Base-by-base conservation (phyloP, 306 rosid genomes). In the Pyrus pyrifolia region DNA sequence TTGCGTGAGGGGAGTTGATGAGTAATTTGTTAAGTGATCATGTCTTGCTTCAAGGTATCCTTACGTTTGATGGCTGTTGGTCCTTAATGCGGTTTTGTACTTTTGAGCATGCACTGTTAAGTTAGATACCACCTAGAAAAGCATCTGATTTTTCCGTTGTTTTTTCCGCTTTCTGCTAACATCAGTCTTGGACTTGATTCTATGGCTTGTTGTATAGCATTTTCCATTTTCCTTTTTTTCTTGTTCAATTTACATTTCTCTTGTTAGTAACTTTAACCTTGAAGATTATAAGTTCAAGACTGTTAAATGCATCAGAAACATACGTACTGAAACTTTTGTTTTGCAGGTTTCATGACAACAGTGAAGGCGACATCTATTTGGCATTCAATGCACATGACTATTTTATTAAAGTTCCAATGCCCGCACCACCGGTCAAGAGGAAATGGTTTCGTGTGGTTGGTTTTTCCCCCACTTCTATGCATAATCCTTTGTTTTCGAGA, bases 361-460 rank as follows among this genome's bases (percentile, higher is more conserved):
- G 67, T 72, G 93, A 89, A 66, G 91, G 84, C 67, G 99, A 91
- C 81, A 70, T 95, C 79, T 95, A 92, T 77, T 59, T 95, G 87
- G 97, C 98, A 76, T 95, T 95, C 85, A 95, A 92, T 82, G 89
- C 97, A 46, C 99, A 92, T 59, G 91, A 88, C 81, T 92, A 70
- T 72, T 81, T 70, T 61, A 79, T 95, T 70, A 52, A 79, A 76
- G 93, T 45, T 78, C 51, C 76, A 5, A 73, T 95, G 31, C 93
- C 97, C 8, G 61, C 87, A 21, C 93, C 97, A 29, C 97, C 99
- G 45, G 61, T 61, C 40, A 79, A 78, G 62, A 86, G 87, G 78
- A 84, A 71, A 21, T 92, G 99, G 99, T 86, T 83, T 85, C 96
- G 99, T 27, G 97, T 95, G 97, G 99, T 95, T 83, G 85, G 97